Evolutionary conservation across 441 rosid species (phyloP).

Genomic region (Theobroma grandiflorum): DNA sequence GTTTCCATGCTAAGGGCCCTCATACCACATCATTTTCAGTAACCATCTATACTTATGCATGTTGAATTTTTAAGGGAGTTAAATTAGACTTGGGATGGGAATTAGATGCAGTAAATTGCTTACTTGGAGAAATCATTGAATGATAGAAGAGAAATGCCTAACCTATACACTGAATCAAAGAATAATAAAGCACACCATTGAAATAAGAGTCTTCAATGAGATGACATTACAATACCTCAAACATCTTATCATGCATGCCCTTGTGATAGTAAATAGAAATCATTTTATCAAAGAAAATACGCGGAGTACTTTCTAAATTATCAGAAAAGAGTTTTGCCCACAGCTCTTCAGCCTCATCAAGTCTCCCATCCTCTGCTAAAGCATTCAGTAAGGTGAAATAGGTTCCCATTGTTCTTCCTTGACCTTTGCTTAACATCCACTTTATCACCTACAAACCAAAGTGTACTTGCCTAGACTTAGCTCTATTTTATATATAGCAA

Average conservation of each 20-base stretch:
- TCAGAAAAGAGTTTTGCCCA: constrained; percentile 78
- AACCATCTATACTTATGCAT: too few species aligned
- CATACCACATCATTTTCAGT: too few species aligned
- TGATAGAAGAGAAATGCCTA: not conserved
- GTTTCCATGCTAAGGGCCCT: too few species aligned
- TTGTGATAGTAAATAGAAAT: constrained; percentile 74
- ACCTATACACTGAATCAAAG: not conserved
- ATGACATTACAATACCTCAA: constrained; percentile 64
- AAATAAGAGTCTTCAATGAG: constrained; percentile 17
- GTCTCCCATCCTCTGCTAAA: constrained; percentile 84
- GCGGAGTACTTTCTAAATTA: constrained; percentile 76
- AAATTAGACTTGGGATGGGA: too few species aligned
- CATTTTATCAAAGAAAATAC: constrained; percentile 81
- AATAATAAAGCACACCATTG: not conserved
- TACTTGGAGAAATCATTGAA: constrained; percentile 11
- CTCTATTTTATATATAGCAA: not conserved
- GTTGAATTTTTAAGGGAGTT: too few species aligned
- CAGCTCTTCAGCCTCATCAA: constrained; percentile 92
- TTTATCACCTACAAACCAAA: constrained; percentile 66
- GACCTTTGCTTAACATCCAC: constrained; percentile 99
- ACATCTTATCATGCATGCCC: constrained; percentile 85
- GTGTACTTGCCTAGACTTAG: not conserved
- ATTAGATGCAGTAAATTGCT: not conserved
- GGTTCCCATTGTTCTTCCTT: constrained; percentile 93
- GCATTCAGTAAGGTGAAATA: constrained; percentile 83